Conservation (phyloP, 805 yeast species). For the Alloascoidea hylecoeti region DNA sequence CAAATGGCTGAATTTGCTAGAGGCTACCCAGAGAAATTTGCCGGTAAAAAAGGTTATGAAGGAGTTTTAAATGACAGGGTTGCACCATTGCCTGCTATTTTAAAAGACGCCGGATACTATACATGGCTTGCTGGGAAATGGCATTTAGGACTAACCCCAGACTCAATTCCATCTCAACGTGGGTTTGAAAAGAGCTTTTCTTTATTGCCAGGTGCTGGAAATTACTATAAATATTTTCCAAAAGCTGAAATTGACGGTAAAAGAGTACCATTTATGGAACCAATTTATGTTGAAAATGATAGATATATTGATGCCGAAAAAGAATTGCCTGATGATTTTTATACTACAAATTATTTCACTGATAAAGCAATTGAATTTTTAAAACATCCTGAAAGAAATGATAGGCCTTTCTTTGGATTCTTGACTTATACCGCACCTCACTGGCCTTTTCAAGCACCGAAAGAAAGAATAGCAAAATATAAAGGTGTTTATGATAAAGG, state of each 20-base stretch:
- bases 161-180: slow-evolving; percentile 32
- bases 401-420: slow-evolving; percentile 38
- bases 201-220: slow-evolving; percentile 42
- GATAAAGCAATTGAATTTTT: slow-evolving; percentile 25
- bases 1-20: slow-evolving; percentile 37
- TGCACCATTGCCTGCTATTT: slow-evolving; percentile 37
- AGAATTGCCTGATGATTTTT: slow-evolving; percentile 30
- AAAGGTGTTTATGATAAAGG: slow-evolving; percentile 33
- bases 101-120: slow-evolving; percentile 32
- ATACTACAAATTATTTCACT: slow-evolving; percentile 30
- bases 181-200: slow-evolving; percentile 38
- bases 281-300: slow-evolving; percentile 26
- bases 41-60: slow-evolving; percentile 38
- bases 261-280: slow-evolving; percentile 19
- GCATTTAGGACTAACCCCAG: slow-evolving; percentile 37
- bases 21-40: slow-evolving; percentile 22
- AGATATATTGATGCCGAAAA: slow-evolving; percentile 19
- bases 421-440: slow-evolving; percentile 53
- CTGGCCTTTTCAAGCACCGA: slow-evolving; percentile 54
- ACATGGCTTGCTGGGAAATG: slow-evolving; percentile 45
- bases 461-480: slow-evolving; percentile 29
- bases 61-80: slow-evolving; percentile 36
- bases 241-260: slow-evolving; percentile 18
- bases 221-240: slow-evolving; percentile 33
- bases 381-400: slow-evolving; percentile 16